These are phyloP conservation scores for Leonotis leonurus DNA, from an alignment of 257 asterid genomes.

Conservation along the genomic window DNA sequence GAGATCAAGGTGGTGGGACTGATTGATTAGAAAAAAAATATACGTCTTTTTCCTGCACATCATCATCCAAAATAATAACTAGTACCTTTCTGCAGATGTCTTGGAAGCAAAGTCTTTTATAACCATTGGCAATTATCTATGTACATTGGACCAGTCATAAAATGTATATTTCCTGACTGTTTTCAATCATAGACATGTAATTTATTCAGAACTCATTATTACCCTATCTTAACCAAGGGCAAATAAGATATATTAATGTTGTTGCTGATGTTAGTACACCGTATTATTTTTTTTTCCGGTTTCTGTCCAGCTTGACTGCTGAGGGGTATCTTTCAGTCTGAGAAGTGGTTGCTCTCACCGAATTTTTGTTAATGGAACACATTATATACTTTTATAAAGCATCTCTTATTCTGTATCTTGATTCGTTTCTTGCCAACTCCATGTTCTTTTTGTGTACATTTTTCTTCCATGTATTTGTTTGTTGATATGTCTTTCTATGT, in stretches of 20 bases:
- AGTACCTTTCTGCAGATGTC: constrained; percentile 25
- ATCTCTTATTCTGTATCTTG: constrained; percentile 6
- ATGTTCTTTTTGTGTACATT: constrained; percentile 26
- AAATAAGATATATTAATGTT: constrained; percentile 2
- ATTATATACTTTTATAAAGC: neutral
- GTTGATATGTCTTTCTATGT: constrained; percentile 24
- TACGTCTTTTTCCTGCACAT: constrained; percentile 23
- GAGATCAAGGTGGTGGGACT: constrained; percentile 21
- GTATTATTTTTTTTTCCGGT: neutral
- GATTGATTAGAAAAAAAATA: constrained; percentile 3
- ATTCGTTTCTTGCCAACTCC: constrained; percentile 12
- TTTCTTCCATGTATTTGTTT: constrained; percentile 15
- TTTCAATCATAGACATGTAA: constrained; percentile 12
- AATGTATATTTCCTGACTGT: constrained; percentile 22
- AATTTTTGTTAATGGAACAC: constrained; percentile 33
- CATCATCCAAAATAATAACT: constrained; percentile 5
- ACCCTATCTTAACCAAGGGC: neutral
- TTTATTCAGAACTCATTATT: neutral
- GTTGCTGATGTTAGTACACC: constrained; percentile 15
- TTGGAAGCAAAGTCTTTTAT: constrained; percentile 63
- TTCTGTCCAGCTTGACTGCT: constrained; percentile 30
- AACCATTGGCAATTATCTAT: constrained; percentile 43
- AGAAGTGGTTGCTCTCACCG: constrained; percentile 42
- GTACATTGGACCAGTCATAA: constrained; percentile 13
- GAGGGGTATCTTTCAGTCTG: constrained; percentile 48